A percentile compares a stretch with the other conserved stretches of the same genome.
Evolutionary conservation across 345 rosid genomes (phyloP).

Genomic region (Syzygium oleosum): DNA sequence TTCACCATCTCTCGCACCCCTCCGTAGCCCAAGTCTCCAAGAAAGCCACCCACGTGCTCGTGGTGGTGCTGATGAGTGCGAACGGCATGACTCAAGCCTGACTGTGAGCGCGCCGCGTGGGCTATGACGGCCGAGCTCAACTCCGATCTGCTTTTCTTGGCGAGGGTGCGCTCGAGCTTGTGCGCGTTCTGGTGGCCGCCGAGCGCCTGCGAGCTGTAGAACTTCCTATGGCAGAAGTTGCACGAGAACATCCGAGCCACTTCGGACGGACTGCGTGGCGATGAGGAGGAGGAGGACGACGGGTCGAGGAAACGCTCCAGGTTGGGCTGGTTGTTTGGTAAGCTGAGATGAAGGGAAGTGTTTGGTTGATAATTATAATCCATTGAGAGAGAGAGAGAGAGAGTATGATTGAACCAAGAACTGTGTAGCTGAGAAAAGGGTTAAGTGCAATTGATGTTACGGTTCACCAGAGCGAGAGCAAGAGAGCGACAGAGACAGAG

Average conservation of each 20-base stretch:
- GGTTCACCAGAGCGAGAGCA: background rate
- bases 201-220: conserved; percentile 96
- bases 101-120: background rate
- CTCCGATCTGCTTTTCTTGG: conserved; percentile 70
- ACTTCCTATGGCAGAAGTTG: conserved; percentile 90
- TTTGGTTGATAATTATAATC: conserved; percentile 64
- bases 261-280: conserved; percentile 22
- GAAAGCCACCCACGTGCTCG: conserved; percentile 9
- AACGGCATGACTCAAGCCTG: background rate
- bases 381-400: background rate
- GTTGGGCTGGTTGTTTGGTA: conserved; percentile 42
- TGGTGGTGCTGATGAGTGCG: conserved; percentile 4
- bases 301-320: conserved; percentile 57
- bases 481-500: background rate
- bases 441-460: background rate
- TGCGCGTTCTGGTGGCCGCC: conserved; percentile 99
- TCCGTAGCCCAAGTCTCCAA: conserved; percentile 18
- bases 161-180: conserved; percentile 83
- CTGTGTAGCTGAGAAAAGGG: background rate
- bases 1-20: background rate
- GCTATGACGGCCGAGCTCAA: conserved; percentile 15
- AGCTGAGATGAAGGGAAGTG: conserved; percentile 57
- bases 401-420: background rate
- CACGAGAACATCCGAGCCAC: conserved; percentile 57
- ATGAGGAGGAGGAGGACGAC: conserved; percentile 28